Base-by-base conservation (phyloP, 129 eudicot species). In the Saussurea involucrata region DNA sequence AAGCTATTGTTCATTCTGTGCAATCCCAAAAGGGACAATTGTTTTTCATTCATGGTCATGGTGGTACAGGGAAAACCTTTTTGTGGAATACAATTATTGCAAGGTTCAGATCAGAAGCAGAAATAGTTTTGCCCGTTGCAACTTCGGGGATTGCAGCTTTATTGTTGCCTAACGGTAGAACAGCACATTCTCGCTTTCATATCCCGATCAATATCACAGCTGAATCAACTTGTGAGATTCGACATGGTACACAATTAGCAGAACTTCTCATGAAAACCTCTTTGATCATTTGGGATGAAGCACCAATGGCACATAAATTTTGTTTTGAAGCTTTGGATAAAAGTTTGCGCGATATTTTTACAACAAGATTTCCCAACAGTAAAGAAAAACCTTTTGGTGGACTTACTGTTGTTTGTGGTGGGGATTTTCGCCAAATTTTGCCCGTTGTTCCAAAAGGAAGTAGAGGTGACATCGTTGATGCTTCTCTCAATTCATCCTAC, bases 281-380 rank as follows among this genome's bases (percentile, higher is more conserved):
- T 25, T 15, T 80, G 10, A 72, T 80, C 5, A 64, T 80, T 1
- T 72, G 73, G 78, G 78, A 76, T 76, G 81, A 73, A 57, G 78
- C 68, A 22, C 67, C 46, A n/a, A 55, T 74, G 71, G 63, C 31
- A 4, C 60, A 22, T n/a, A 20, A 64, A 8, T 24, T 46, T 75
- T 58, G 25, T 24, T 64, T 75, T 36, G 44, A 33, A 18, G 44
- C 65, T 8, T 25, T 66, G 21, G 69, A 74, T 20, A 80, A 40
- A n/a, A 80, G 42, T 6, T 7, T 74, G n/a, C 22, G 25, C 22
- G 84, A 80, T 24, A 66, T 80, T 3, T 37, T 37, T 37, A 37
- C 46, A 37, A 36, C 1, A 8, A 36, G 42, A 36, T 4, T 5
- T 73, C 2, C 7, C 60, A 36, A 36, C 8, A 36, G 42, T 36